Conservation (phyloP, 2,329 filamentous ascomycete genomes). For the Colletotrichum theobromicola region DNA sequence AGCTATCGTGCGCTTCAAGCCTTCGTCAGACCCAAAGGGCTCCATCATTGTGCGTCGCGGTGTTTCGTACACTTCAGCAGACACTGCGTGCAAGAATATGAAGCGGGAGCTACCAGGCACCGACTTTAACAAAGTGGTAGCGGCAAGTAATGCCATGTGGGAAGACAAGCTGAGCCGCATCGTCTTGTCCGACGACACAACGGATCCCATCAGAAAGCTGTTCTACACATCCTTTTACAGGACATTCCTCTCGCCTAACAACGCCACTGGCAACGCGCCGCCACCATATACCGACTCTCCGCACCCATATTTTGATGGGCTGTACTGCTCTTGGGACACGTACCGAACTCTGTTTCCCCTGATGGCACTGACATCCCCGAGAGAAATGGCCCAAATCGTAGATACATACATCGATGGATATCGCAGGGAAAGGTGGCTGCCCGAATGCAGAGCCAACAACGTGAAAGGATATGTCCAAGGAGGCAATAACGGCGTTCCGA, state of each 20-base stretch:
- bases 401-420: background rate
- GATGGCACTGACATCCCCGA: background rate
- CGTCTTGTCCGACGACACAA: background rate
- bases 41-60: background rate
- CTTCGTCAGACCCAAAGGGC: background rate
- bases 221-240: constrained; percentile 1
- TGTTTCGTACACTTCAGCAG: background rate
- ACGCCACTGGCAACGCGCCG: background rate
- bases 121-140: background rate
- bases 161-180: background rate
- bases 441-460: background rate
- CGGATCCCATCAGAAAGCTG: background rate
- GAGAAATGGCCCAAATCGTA: background rate
- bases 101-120: background rate
- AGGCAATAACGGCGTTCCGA: background rate
- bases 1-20: background rate
- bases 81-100: background rate
- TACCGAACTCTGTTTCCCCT: background rate
- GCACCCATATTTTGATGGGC: background rate
- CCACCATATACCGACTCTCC: background rate
- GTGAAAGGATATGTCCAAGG: background rate
- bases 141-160: background rate
- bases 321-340: constrained; percentile 4
- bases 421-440: background rate
- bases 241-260: constrained; percentile 2